Percentiles rank a stretch among this genome's conserved stretches.
These are phyloP conservation scores for Trametes maxima DNA, from an alignment of 768 basidiomycete genomes.

Conservation along the genomic window DNA sequence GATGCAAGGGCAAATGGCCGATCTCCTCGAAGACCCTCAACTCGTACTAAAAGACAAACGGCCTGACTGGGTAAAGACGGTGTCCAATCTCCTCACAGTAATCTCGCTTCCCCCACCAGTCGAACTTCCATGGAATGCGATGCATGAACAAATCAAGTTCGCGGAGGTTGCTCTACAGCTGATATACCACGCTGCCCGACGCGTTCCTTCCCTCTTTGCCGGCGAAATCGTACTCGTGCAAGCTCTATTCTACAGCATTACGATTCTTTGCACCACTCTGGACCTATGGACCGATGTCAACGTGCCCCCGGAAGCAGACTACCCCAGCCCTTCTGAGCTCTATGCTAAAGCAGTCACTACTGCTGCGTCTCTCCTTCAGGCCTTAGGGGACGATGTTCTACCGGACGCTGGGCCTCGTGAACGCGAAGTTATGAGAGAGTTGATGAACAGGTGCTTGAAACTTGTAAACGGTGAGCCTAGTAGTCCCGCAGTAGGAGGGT, in stretches of 20 bases:
- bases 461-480: conserved; percentile 7
- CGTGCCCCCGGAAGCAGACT: conserved; percentile 39
- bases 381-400: conserved; percentile 43
- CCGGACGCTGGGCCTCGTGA: not conserved
- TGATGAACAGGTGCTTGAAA: conserved; percentile 44
- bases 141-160: conserved; percentile 60
- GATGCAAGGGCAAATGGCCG: conserved; percentile 14
- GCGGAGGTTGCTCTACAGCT: conserved; percentile 57
- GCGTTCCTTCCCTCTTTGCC: conserved; percentile 53
- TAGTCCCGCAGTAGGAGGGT: not conserved
- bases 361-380: conserved; percentile 48
- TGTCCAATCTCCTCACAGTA: conserved; percentile 45
- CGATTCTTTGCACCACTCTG: conserved; percentile 56
- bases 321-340: conserved; percentile 50
- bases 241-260: conserved; percentile 51
- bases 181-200: conserved; percentile 48
- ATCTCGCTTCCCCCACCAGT: conserved; percentile 55
- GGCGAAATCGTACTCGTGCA: conserved; percentile 48
- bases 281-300: conserved; percentile 62
- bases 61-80: conserved; percentile 8
- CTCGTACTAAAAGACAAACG: not conserved
- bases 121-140: conserved; percentile 50
- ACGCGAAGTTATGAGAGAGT: conserved; percentile 30
- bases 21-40: conserved; percentile 14
- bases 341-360: conserved; percentile 49